These are phyloP conservation scores for Phylloporus rhodoxanthus DNA, from an alignment of 768 basidiomycete species.

Conservation along the genomic window DNA sequence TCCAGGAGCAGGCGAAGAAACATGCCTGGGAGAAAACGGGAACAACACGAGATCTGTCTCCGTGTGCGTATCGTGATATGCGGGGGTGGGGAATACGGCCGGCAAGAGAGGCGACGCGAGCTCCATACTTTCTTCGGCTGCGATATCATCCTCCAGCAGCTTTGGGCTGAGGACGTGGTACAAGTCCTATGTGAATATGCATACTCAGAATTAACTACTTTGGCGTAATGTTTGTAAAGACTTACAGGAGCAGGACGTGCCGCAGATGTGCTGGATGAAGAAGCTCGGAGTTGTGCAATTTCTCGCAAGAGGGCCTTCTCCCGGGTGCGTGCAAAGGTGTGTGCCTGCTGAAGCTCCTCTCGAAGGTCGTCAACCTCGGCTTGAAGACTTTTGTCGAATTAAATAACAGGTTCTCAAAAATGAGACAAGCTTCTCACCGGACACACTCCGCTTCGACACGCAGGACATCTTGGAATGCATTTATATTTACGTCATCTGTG, in stretches of 20 bases:
- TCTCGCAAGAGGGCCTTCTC: constrained; percentile 33
- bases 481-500: constrained; percentile 12
- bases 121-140: constrained; percentile 45
- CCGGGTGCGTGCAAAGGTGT: constrained; percentile 20
- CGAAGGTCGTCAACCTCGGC: constrained; percentile 25
- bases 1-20: constrained; percentile 14
- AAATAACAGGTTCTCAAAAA: not conserved
- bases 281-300: constrained; percentile 18
- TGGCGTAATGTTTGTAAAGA: not conserved
- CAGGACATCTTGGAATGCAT: constrained; percentile 22
- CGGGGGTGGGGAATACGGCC: constrained; percentile 14
- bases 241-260: constrained; percentile 3
- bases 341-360: constrained; percentile 26
- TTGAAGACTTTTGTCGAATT: constrained; percentile 25
- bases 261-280: constrained; percentile 1
- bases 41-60: constrained; percentile 16
- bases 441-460: constrained; percentile 33
- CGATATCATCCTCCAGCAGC: constrained; percentile 29
- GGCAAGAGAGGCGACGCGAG: constrained; percentile 46
- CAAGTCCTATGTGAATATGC: constrained; percentile 2
- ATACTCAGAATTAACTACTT: not conserved
- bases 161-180: constrained; percentile 8
- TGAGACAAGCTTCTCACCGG: constrained; percentile 20
- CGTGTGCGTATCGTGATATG: not conserved
- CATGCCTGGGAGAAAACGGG: constrained; percentile 15